Evolutionary conservation across 2,329 filamentous ascomycete genomes (phyloP).

Genomic region (Rugonectria rugulosa): DNA sequence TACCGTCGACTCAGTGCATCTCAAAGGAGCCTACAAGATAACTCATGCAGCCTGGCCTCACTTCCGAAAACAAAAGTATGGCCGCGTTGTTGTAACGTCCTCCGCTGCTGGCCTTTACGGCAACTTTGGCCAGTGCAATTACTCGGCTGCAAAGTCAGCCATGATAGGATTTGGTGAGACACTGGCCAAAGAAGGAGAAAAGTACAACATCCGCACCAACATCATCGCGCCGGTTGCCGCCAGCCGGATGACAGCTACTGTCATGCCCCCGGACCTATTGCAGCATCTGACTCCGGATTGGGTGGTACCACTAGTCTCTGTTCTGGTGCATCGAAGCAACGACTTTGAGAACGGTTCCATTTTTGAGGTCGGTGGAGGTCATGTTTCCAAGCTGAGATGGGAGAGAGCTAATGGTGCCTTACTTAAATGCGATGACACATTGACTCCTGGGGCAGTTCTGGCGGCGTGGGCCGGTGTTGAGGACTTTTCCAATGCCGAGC

Average conservation of each 20-base stretch:
- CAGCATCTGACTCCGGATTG: conserved; percentile 88
- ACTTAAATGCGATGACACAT: conserved; percentile 85
- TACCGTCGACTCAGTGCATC: conserved; percentile 89
- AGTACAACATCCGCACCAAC: conserved; percentile 98
- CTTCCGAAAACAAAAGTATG: conserved; percentile 99
- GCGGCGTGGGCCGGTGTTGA: conserved; percentile 88
- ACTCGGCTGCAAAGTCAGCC: conserved; percentile 94
- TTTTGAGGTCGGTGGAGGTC: conserved; percentile 92
- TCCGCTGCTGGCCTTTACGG: conserved; percentile 97
- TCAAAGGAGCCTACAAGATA: conserved; percentile 95
- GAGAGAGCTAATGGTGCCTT: conserved; percentile 89
- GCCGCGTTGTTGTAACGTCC: conserved; percentile 93
- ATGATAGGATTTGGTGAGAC: conserved; percentile 98
- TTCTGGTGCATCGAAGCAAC: conserved; percentile 86
- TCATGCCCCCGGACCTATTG: conserved; percentile 94
- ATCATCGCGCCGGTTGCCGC: conserved; percentile 95
- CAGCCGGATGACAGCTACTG: conserved; percentile 94
- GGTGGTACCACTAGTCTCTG: conserved; percentile 92
- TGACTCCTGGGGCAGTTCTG: conserved; percentile 87
- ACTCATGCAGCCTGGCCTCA: conserved; percentile 94
- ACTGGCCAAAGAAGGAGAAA: conserved; percentile 93
- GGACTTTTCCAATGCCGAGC: conserved; percentile 82
- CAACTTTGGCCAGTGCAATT: conserved; percentile 95
- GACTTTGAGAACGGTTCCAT: conserved; percentile 84
- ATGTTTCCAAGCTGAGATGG: conserved; percentile 93